These are phyloP conservation scores for Royoungia palumana DNA, from an alignment of 768 basidiomycete species.

Conservation along the genomic window DNA sequence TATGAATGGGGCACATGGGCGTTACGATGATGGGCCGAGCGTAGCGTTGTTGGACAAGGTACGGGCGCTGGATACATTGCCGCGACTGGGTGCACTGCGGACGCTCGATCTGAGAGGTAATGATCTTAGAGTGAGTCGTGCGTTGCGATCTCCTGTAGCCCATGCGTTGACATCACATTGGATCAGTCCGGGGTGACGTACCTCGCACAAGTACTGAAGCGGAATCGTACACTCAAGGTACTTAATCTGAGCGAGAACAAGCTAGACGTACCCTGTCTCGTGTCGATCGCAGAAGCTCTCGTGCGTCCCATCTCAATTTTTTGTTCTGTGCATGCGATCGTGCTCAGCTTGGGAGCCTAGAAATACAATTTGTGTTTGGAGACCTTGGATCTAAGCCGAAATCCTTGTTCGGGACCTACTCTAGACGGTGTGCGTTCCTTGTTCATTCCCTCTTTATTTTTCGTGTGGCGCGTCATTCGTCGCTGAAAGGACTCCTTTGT, in stretches of 20 bases:
- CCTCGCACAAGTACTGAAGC: slow-evolving; percentile 92
- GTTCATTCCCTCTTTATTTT: not conserved
- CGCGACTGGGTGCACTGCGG: slow-evolving; percentile 78
- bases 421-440: slow-evolving; percentile 76
- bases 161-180: not conserved
- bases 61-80: slow-evolving; percentile 81
- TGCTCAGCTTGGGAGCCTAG: slow-evolving; percentile 35
- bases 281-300: slow-evolving; percentile 82
- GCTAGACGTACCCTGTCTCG: slow-evolving; percentile 78
- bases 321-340: not conserved
- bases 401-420: slow-evolving; percentile 87
- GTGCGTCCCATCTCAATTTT: slow-evolving; percentile 41
- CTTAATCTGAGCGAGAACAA: slow-evolving; percentile 94
- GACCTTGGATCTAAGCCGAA: slow-evolving; percentile 89
- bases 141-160: not conserved
- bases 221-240: slow-evolving; percentile 92
- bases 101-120: slow-evolving; percentile 92
- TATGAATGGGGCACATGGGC: slow-evolving; percentile 3
- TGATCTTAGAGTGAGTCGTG: slow-evolving; percentile 75
- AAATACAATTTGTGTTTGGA: slow-evolving; percentile 95
- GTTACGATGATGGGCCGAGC: slow-evolving; percentile 50
- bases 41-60: slow-evolving; percentile 85
- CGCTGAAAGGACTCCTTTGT: not conserved
- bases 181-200: slow-evolving; percentile 73
- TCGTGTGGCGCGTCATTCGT: not conserved